Evolutionary conservation across 495 filamentous ascomycete genomes (phyloP).

Genomic region (Penicillium pancosmium): DNA sequence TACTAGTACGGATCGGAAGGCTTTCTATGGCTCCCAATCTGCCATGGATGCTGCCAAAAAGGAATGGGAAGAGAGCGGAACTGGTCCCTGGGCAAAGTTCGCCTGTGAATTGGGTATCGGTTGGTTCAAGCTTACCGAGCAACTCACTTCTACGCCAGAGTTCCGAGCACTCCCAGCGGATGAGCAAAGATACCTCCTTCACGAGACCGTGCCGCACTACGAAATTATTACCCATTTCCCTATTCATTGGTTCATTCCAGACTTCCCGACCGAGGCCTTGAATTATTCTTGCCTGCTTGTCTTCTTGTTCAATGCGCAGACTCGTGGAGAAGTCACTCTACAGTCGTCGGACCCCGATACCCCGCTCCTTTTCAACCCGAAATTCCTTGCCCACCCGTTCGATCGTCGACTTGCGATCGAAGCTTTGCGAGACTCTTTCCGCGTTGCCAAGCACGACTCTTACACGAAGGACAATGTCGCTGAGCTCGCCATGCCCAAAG

Average conservation of each 20-base stretch:
- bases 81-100: constrained; percentile 44
- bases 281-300: constrained; percentile 27
- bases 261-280: constrained; percentile 25
- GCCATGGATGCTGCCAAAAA: constrained; percentile 40
- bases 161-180: constrained; percentile 43
- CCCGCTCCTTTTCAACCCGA: constrained; percentile 55
- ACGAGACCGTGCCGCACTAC: constrained; percentile 47
- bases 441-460: constrained; percentile 23
- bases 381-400: constrained; percentile 55
- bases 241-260: constrained; percentile 32
- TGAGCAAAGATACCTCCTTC: constrained; percentile 38
- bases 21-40: constrained; percentile 30
- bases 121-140: constrained; percentile 52
- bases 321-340: constrained; percentile 53
- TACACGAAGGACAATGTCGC: constrained; percentile 31
- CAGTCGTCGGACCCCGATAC: constrained; percentile 53
- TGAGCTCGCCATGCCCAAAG: constrained; percentile 43
- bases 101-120: constrained; percentile 49
- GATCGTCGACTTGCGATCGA: constrained; percentile 58
- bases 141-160: constrained; percentile 36
- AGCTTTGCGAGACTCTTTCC: constrained; percentile 49
- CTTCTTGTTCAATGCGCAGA: constrained; percentile 32
- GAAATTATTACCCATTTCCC: constrained; percentile 40
- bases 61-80: constrained; percentile 50
- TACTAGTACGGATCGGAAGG: constrained; percentile 25